Percentiles rank a stretch among this genome's conserved stretches.
These are phyloP conservation scores for Endocarpon pusillum DNA, from an alignment of 495 filamentous ascomycete species.

Conservation along the genomic window DNA sequence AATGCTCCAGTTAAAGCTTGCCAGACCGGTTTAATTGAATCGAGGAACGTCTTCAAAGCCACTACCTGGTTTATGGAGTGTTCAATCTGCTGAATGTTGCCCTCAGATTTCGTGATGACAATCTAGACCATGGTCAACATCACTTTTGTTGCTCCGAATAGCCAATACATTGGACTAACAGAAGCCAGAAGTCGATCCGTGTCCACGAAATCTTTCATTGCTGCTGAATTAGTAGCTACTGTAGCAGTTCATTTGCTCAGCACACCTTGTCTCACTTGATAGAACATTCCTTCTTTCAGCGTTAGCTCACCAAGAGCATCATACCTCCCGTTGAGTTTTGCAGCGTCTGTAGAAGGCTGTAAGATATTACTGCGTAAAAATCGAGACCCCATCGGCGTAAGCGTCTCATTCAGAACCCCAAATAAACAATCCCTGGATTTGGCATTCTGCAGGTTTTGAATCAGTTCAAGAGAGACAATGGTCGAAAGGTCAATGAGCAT, in stretches of 20 bases:
- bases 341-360: conserved; percentile 66
- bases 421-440: conserved; percentile 68
- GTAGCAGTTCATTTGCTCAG: conserved; percentile 1
- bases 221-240: conserved; percentile 19
- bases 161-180: conserved; percentile 25
- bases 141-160: background rate
- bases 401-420: conserved; percentile 66
- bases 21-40: conserved; percentile 45
- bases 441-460: conserved; percentile 65
- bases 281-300: conserved; percentile 76
- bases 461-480: conserved; percentile 67
- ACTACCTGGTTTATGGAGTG: conserved; percentile 76
- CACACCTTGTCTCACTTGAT: conserved; percentile 47
- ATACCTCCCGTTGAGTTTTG: conserved; percentile 45
- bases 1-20: conserved; percentile 48
- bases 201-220: conserved; percentile 57
- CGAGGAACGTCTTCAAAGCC: conserved; percentile 67
- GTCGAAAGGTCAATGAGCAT: conserved; percentile 91
- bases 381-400: conserved; percentile 76
- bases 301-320: conserved; percentile 76
- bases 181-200: conserved; percentile 48
- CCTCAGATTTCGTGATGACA: conserved; percentile 47
- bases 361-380: conserved; percentile 67
- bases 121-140: conserved; percentile 33
- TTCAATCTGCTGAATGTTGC: conserved; percentile 47